These are phyloP conservation scores for Mycena latifolia DNA, from an alignment of 768 basidiomycete species.

Conservation along the genomic window DNA sequence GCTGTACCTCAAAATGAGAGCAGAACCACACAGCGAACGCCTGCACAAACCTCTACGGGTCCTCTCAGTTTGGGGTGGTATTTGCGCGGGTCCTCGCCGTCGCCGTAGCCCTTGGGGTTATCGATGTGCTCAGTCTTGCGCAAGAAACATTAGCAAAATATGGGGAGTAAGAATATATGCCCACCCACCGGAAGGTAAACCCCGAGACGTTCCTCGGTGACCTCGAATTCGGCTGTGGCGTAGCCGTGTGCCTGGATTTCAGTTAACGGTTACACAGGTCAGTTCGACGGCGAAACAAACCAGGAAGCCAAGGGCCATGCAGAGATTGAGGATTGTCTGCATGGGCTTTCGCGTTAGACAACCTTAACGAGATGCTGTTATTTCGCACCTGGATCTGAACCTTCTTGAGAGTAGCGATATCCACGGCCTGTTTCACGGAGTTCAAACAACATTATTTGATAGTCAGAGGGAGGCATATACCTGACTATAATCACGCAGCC, in stretches of 20 bases:
- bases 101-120: slow-evolving; percentile 92
- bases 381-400: slow-evolving; percentile 71
- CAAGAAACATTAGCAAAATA: not conserved
- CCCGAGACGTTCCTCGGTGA: slow-evolving; percentile 85
- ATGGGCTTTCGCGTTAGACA: slow-evolving; percentile 3
- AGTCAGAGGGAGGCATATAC: slow-evolving; percentile 42
- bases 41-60: slow-evolving; percentile 76
- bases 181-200: slow-evolving; percentile 82
- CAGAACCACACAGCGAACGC: slow-evolving; percentile 16
- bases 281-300: slow-evolving; percentile 50
- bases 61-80: slow-evolving; percentile 83
- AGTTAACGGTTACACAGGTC: not conserved
- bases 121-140: slow-evolving; percentile 87
- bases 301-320: slow-evolving; percentile 93
- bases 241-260: slow-evolving; percentile 85
- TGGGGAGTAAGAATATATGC: not conserved
- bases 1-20: slow-evolving; percentile 52
- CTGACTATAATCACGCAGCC: slow-evolving; percentile 92
- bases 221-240: slow-evolving; percentile 88
- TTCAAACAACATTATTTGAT: not conserved
- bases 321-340: slow-evolving; percentile 88
- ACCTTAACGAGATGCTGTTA: not conserved
- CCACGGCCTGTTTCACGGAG: slow-evolving; percentile 68
- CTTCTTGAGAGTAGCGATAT: slow-evolving; percentile 85
- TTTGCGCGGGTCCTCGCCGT: slow-evolving; percentile 83